A percentile compares a stretch with the other conserved stretches of the same genome.
Conservation (phyloP, 805 yeast genomes). For the Vanderwaltozyma tropicalis region DNA sequence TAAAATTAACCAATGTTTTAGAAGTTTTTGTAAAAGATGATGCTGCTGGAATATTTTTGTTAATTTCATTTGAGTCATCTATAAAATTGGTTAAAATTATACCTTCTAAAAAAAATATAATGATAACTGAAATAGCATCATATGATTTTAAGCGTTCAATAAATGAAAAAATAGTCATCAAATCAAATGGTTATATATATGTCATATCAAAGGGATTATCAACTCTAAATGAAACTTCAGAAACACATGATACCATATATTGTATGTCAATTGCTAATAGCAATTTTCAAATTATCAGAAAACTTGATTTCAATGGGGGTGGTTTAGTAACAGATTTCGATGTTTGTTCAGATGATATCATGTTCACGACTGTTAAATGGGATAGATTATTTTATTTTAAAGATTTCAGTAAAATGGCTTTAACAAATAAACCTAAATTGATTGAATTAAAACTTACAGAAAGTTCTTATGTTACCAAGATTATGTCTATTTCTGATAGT, state of each 20-base stretch:
- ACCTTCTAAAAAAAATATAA: constrained; percentile 11
- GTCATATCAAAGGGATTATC: background rate
- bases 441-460: constrained; percentile 2
- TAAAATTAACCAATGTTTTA: constrained; percentile 6
- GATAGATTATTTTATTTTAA: constrained; percentile 7
- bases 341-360: constrained; percentile 9
- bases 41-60: constrained; percentile 2
- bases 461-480: constrained; percentile 3
- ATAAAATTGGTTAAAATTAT: constrained; percentile 11
- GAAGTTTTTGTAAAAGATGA: constrained; percentile 4
- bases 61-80: constrained; percentile 8
- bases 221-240: background rate
- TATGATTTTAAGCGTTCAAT: constrained; percentile 3
- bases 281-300: constrained; percentile 1
- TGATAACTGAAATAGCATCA: constrained; percentile 3
- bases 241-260: background rate
- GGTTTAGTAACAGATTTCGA: constrained; percentile 9
- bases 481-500: constrained; percentile 4
- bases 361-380: constrained; percentile 5
- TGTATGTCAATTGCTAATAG: background rate
- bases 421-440: background rate
- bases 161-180: constrained; percentile 2
- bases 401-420: constrained; percentile 2
- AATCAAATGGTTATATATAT: constrained; percentile 1
- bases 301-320: constrained; percentile 5